Percentiles rank a stretch among this genome's conserved stretches.
Conservation (phyloP, 495 filamentous ascomycete genomes). For the Penicillium atrosanguineum region DNA sequence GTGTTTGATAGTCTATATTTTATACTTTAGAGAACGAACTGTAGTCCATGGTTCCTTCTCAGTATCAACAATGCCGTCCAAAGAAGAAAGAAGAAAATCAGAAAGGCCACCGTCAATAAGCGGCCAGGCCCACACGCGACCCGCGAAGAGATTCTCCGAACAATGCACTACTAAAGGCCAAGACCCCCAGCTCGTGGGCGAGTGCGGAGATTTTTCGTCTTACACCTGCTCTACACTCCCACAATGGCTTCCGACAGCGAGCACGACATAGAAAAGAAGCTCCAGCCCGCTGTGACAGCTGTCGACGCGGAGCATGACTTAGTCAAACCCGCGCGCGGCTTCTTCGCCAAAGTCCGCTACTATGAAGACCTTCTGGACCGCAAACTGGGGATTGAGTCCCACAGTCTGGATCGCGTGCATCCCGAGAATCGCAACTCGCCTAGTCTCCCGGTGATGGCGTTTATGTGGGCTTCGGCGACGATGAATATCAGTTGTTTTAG, state of each 20-base stretch:
- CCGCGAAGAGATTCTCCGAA: background rate
- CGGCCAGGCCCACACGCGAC: background rate
- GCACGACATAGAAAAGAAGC: conserved; percentile 45
- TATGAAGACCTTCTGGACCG: conserved; percentile 49
- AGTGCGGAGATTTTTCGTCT: conserved; percentile 4
- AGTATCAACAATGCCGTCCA: background rate
- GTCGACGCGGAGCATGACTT: conserved; percentile 10
- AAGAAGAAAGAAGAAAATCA: background rate
- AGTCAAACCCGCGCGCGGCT: conserved; percentile 13
- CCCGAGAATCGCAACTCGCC: conserved; percentile 42
- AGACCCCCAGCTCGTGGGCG: conserved; percentile 1
- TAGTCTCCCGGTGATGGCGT: conserved; percentile 42
- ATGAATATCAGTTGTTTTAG: conserved; percentile 55
- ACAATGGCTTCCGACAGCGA: conserved; percentile 31
- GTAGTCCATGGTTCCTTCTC: too few species aligned
- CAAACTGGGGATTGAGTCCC: conserved; percentile 53
- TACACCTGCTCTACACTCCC: conserved; percentile 29
- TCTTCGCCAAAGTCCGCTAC: conserved; percentile 36
- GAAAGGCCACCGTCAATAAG: background rate
- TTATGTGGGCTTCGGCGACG: conserved; percentile 52
- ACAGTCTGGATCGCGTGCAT: conserved; percentile 49
- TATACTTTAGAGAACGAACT: too few species aligned
- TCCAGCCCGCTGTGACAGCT: conserved; percentile 39
- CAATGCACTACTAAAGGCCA: background rate
- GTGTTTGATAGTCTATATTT: background rate